Evolutionary conservation across 805 yeast species (phyloP), one percentile per base, ranked within the genome.

Genomic region (Lipomyces sp.): DNA sequence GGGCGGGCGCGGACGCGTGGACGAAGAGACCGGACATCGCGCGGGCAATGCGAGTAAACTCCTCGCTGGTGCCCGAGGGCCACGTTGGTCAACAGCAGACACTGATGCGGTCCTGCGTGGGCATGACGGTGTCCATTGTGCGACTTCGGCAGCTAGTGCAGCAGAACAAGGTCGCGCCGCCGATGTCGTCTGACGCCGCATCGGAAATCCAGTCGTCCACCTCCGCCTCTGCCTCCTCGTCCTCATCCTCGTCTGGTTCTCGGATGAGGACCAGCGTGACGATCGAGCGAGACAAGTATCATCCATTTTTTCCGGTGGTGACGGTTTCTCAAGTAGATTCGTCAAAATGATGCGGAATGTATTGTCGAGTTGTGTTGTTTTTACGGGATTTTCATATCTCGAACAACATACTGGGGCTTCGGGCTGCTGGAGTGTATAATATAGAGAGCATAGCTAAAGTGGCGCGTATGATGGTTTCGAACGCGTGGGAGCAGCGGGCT

Each of bases 251-350:
- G n/a, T n/a, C n/a, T n/a, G n/a, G n/a, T n/a, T n/a, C n/a, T n/a
- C n/a, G n/a, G n/a, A n/a, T n/a, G 42, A 18, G 19, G 16, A 41
- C 28, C n/a, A 50, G 46, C 19, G 39, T 71, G 5, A 54, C 46
- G 4, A 54, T 72, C 24, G 64, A 64, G 38, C 64, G 63, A 11
- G 63, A 67, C 11, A 67, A 68, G 6, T 72, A 68, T 58, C 81
- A 77, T 60, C 65, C 70, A 47, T 77, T 71, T 60, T 79, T 77
- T 67, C 82, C 82, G 1, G 68, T 66, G 11, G 47, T 66, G 3
- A 54, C 47, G 29, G 35, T 39, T 33, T 38, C 48, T 5, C 22
- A 41, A 28, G 19, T 13, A 19, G n/a, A n/a, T n/a, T n/a, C n/a
- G n/a, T n/a, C n/a, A n/a, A n/a, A n/a, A n/a, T n/a, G n/a, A n/a